Percentiles rank a stretch among this genome's conserved stretches.
Conservation (phyloP, 176 grass and related monocot species). For the Olyra latifolia region DNA sequence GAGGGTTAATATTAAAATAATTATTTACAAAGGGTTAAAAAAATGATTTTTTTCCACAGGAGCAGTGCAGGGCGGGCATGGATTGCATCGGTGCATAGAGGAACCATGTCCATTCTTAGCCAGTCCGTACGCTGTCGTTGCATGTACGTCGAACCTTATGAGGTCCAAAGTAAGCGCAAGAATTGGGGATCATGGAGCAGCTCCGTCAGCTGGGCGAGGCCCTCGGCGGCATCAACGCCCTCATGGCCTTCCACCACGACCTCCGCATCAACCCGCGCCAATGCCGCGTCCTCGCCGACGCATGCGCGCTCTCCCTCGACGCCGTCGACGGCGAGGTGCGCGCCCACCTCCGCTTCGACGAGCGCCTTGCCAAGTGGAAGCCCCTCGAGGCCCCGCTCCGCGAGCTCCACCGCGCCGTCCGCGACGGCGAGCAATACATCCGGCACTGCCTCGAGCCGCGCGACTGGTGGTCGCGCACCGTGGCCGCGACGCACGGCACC, state of each 20-base stretch:
- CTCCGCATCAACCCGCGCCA: constrained; percentile 79
- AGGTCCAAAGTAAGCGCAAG: neutral
- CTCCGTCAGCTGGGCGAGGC: constrained; percentile 83
- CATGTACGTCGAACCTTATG: neutral
- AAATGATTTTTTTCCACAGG: too few relatives aligned
- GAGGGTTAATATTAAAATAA: too few relatives aligned
- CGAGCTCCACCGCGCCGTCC: constrained; percentile 70
- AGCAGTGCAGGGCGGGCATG: too few relatives aligned
- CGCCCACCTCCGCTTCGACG: constrained; percentile 55
- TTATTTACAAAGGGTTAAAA: too few relatives aligned
- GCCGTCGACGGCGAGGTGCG: constrained; percentile 54
- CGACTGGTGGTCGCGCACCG: constrained; percentile 72
- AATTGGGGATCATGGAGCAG: constrained; percentile 70
- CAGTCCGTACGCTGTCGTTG: neutral
- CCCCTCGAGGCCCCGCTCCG: constrained; percentile 62
- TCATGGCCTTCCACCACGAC: constrained; percentile 81
- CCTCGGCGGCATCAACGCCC: constrained; percentile 61
- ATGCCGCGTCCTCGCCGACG: constrained; percentile 70
- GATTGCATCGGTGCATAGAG: too few relatives aligned
- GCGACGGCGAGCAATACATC: constrained; percentile 68
- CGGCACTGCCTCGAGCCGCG: constrained; percentile 63
- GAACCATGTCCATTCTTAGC: constrained; percentile 40
- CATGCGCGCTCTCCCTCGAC: constrained; percentile 61
- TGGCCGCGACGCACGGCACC: constrained; percentile 37
- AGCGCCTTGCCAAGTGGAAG: constrained; percentile 72